Base-by-base conservation (phyloP, 257 asterid species). In the Forsythia suspensa region DNA sequence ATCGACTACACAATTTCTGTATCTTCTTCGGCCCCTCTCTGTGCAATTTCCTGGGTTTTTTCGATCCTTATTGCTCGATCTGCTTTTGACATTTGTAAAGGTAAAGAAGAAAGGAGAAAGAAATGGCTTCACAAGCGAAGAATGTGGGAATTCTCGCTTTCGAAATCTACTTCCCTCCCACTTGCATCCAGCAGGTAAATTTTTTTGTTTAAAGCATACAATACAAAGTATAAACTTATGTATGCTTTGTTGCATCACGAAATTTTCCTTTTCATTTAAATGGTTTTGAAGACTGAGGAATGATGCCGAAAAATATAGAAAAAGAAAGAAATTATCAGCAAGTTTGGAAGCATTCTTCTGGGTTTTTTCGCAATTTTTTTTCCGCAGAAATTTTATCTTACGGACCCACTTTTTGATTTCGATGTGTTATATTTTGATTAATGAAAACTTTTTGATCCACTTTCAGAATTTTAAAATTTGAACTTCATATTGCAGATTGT, bases 121-220 rank as follows among this genome's bases (percentile, higher is more conserved):
- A 83, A 83, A 88, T 88, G 92, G 89, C 86, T 72, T 80, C 81
- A 48, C 85, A 86, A 29, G 72, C 86, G 74, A 89, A 90, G 83
- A 93, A 95, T 85, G 98, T 95, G n/a, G 99, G 99, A 79, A 92
- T 95, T 78, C 94, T 95, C 84, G 97, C 98, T 46, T 86, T 94
- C 93, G 97, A 96, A 80, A 84, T 96, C 81, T 96, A 96, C 93
- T 90, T 94, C 81, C 99, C 98, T 75, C 98, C 97, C 16, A 87
- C 95, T 84, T 96, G 96, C 88, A 90, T 96, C 90, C 92, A 89
- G 82, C 98, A 94, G 97, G 98, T 94, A 77, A 80, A 48, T 2
- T 9, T 7, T 8, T 1, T 16, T 15, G 43, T 48, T 46, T 66
- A 65, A 65, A 46, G 48, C 42, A 0, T 24, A 29, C 34, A 29